A percentile compares a stretch with the other conserved stretches of the same genome.
phyloP scores from a whole-genome alignment of 306 rosid species.

The Argentina anserina region DNA sequence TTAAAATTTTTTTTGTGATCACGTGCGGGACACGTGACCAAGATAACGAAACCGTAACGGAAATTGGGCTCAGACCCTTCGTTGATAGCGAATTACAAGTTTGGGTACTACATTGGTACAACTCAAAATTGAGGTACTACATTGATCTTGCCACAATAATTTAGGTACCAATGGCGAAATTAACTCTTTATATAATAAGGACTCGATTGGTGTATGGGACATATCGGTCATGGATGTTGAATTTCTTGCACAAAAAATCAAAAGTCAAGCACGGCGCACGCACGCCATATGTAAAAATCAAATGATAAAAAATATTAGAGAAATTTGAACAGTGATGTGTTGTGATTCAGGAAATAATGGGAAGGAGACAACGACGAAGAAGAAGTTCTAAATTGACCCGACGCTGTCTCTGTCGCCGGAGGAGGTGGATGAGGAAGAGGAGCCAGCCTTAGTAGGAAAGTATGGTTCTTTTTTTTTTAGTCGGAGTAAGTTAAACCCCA shows the following conservation, averaged over 20 bases:
- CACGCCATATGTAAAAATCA: background rate
- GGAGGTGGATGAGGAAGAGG: background rate
- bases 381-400: slow-evolving; percentile 54
- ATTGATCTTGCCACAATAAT: too few relatives aligned
- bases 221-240: slow-evolving; percentile 36
- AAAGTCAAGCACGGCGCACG: slow-evolving; percentile 47
- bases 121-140: too few relatives aligned
- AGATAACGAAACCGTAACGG: too few relatives aligned
- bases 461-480: background rate
- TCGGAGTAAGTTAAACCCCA: too few relatives aligned
- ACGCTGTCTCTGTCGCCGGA: slow-evolving; percentile 8
- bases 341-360: background rate
- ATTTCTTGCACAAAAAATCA: slow-evolving; percentile 23
- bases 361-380: background rate
- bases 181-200: slow-evolving; percentile 5
- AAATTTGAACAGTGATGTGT: background rate
- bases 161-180: too few relatives aligned
- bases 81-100: too few relatives aligned
- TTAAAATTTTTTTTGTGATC: too few relatives aligned
- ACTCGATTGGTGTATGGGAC: slow-evolving; percentile 15
- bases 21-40: too few relatives aligned
- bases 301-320: background rate
- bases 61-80: too few relatives aligned
- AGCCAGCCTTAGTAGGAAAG: background rate
- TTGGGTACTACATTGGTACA: too few relatives aligned